A percentile compares a stretch with the other conserved stretches of the same genome.
Evolutionary conservation across 106 monocot genomes (phyloP).

Genomic region (Phalaenopsis aphrodite): DNA sequence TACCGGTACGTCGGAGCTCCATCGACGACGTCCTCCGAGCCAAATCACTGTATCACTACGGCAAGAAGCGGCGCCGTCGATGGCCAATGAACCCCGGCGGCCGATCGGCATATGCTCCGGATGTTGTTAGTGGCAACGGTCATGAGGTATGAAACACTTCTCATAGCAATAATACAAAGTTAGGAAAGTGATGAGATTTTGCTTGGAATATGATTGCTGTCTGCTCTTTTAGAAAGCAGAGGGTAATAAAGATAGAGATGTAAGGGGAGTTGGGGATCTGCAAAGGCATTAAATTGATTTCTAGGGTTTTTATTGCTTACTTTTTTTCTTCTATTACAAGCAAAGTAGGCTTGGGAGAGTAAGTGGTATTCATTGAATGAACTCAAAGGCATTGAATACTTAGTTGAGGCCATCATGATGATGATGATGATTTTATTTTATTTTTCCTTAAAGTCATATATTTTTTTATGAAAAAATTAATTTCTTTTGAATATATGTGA

Average conservation of each 20-base stretch:
- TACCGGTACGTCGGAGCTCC: constrained; percentile 64
- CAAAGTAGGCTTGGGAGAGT: not conserved
- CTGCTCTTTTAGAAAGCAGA: not conserved
- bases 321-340: not conserved
- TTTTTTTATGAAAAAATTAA: too few species aligned
- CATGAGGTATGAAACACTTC: constrained; percentile 55
- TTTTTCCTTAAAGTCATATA: too few species aligned
- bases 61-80: constrained; percentile 43
- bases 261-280: not conserved
- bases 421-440: too few species aligned
- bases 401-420: too few species aligned
- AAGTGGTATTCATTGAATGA: too few species aligned
- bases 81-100: not conserved
- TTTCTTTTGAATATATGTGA: too few species aligned
- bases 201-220: constrained; percentile 10
- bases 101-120: constrained; percentile 26
- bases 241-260: not conserved
- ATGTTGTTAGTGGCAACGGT: constrained; percentile 84
- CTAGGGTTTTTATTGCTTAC: not conserved
- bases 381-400: too few species aligned
- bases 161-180: not conserved
- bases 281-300: not conserved
- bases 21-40: constrained; percentile 73
- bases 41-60: constrained; percentile 72
- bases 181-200: not conserved